Evolutionary conservation across 2,329 filamentous ascomycete species (phyloP), one percentile per base, ranked within the genome.

Genomic region (Pseudonectria buxi): DNA sequence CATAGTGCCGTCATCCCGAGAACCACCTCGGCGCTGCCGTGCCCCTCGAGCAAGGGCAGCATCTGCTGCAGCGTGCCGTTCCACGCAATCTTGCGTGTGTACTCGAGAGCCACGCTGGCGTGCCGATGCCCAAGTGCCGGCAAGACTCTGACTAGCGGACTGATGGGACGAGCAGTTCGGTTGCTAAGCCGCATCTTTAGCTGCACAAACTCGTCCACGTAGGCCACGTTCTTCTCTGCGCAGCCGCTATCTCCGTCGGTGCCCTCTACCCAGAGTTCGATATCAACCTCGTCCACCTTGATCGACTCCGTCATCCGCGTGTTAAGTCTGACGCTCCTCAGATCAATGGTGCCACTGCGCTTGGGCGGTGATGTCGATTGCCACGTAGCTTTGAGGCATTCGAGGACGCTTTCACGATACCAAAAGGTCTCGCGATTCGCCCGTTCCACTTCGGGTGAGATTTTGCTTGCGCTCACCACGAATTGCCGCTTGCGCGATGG

Each of bases 401-500:
- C 80, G 3, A 95, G 71, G 2, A 95, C 72, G 53, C 78, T 79
- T 57, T 94, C 85, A 12, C 88, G 78, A 58, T 87, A 95, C 89
- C 89, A 95, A 57, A 95, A 95, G 1, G 81, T 78, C 62, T 95
- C 87, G 33, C 89, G 73, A 41, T 74, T 83, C 10, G 79, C 75
- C 24, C 84, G 76, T 62, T 95, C 89, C 28, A 74, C 76, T 45
- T 92, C 86, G 0, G 86, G 84, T 0, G 83, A 81, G 37, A 89
- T 77, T 50, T 85, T 85, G 54, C 78, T 81, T 12, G 81, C 76
- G 59, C 84, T 92, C 28, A 95, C 86, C 22, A 95, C 86, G 51
- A 94, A 95, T 54, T 95, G 89, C n/a, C 88, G 76, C 54, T 87
- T 83, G n/a, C 83, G 79, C 1, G 82, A 79, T 1, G 83, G 83